phyloP scores from a whole-genome alignment of 257 asterid genomes.

The Ajuga chamaepitys region DNA sequence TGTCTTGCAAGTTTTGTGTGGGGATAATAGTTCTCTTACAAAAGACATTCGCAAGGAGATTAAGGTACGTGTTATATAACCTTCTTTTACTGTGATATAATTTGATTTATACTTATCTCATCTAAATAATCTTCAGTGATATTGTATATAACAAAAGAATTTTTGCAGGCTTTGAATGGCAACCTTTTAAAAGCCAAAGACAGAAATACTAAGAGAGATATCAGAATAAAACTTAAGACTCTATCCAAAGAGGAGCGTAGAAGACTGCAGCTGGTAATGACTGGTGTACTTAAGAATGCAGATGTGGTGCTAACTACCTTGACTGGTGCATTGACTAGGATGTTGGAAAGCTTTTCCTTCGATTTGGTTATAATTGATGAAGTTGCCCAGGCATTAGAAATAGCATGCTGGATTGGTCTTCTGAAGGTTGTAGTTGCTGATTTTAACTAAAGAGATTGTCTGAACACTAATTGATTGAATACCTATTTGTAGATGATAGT shows the following conservation, averaged over 20 bases:
- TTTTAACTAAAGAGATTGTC: neutral
- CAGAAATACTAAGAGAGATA: slow-evolving; percentile 74
- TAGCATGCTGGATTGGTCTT: slow-evolving; percentile 98
- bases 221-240: slow-evolving; percentile 76
- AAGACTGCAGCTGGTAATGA: slow-evolving; percentile 97
- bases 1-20: slow-evolving; percentile 70
- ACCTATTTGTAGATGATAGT: neutral
- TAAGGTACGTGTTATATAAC: slow-evolving; percentile 45
- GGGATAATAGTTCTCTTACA: slow-evolving; percentile 94
- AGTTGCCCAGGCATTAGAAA: slow-evolving; percentile 98
- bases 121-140: neutral
- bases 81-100: neutral
- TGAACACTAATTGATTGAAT: neutral
- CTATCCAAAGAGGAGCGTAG: slow-evolving; percentile 88
- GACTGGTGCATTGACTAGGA: slow-evolving; percentile 82
- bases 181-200: slow-evolving; percentile 88
- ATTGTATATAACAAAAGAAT: slow-evolving; percentile 7
- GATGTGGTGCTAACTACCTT: slow-evolving; percentile 84
- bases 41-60: slow-evolving; percentile 97
- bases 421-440: slow-evolving; percentile 45
- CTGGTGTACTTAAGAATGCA: slow-evolving; percentile 80
- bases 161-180: slow-evolving; percentile 67
- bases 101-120: neutral
- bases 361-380: slow-evolving; percentile 94
- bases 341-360: slow-evolving; percentile 62